A percentile compares a stretch with the other conserved stretches of the same genome.
These are phyloP conservation scores for Tolypocladium paradoxum DNA, from an alignment of 2,329 filamentous ascomycete species.

Conservation along the genomic window DNA sequence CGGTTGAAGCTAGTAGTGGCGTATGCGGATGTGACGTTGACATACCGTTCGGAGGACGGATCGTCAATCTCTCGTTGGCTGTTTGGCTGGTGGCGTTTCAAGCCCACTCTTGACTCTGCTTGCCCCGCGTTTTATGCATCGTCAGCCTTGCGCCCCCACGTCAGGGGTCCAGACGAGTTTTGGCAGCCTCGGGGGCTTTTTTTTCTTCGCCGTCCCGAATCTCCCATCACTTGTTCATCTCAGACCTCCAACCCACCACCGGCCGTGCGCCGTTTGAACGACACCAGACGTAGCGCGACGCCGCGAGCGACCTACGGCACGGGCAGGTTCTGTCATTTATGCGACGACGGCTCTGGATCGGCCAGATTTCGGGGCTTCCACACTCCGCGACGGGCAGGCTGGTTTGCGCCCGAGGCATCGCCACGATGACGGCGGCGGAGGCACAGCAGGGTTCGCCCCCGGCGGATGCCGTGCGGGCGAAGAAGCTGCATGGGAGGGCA, in stretches of 20 bases:
- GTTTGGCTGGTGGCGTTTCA: neutral
- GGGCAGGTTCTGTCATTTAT: neutral
- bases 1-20: too few relatives aligned
- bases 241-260: neutral
- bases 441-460: conserved; percentile 7
- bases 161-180: neutral
- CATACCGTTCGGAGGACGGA: too few relatives aligned
- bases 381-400: neutral
- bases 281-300: neutral
- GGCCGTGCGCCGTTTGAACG: neutral
- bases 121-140: neutral
- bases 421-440: conserved; percentile 20
- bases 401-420: conserved; percentile 9
- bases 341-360: neutral
- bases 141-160: conserved; percentile 1
- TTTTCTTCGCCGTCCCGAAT: neutral
- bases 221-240: neutral
- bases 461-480: conserved; percentile 24
- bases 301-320: neutral
- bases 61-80: neutral
- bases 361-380: neutral
- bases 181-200: neutral
- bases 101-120: neutral
- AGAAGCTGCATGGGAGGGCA: conserved; percentile 69
- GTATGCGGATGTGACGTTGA: too few relatives aligned